A percentile compares a stretch with the other conserved stretches of the same genome.
These are phyloP conservation scores for Nicotiana tabacum DNA, from an alignment of 257 asterid species.

Conservation along the genomic window DNA sequence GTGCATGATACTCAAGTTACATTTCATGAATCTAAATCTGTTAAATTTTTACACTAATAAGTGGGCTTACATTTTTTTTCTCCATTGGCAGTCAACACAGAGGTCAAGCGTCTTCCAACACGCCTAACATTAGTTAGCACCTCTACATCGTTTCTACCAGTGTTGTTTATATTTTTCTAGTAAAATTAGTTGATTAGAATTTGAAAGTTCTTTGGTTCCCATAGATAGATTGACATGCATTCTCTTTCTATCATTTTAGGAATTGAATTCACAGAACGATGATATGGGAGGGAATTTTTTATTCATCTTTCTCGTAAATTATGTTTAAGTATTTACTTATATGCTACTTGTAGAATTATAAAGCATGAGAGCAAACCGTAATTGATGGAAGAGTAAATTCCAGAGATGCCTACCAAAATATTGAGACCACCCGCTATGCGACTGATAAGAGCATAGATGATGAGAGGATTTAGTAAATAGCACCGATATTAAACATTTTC, in stretches of 20 bases:
- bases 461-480: background rate
- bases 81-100: too few relatives aligned
- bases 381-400: background rate
- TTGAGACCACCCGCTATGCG: background rate
- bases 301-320: background rate
- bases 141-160: background rate
- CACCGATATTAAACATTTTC: too few relatives aligned
- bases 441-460: background rate
- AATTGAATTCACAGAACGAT: background rate
- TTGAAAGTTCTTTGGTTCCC: background rate
- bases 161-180: background rate
- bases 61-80: too few relatives aligned
- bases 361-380: background rate
- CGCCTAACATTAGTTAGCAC: too few relatives aligned
- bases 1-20: background rate
- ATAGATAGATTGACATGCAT: background rate
- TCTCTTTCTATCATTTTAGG: background rate
- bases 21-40: background rate
- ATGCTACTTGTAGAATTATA: background rate
- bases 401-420: background rate
- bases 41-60: too few relatives aligned
- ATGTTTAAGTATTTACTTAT: background rate
- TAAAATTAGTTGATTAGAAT: background rate
- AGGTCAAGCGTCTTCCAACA: too few relatives aligned
- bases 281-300: background rate